A percentile compares a stretch with the other conserved stretches of the same genome.
Evolutionary conservation across 108 stramenopile species (phyloP).

Genomic region (Nitzschia inconspicua): DNA sequence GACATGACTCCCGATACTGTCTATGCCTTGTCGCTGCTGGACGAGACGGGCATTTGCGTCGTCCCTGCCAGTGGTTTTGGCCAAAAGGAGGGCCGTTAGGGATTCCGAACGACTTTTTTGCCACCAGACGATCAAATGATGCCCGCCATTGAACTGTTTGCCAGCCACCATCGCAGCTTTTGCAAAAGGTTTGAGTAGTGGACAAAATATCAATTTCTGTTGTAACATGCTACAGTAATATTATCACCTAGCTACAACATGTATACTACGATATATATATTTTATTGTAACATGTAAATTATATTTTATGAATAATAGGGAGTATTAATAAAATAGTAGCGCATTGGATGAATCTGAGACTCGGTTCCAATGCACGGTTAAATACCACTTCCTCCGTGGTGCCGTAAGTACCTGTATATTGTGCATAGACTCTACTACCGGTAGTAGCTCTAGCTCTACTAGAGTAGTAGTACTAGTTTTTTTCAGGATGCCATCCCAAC

Average conservation of each 20-base stretch:
- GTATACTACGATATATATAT: neutral
- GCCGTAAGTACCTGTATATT: too few relatives aligned
- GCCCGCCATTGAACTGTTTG: slow-evolving; percentile 67
- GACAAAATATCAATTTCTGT: neutral
- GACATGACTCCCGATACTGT: slow-evolving; percentile 87
- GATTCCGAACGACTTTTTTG: slow-evolving; percentile 97
- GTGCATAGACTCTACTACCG: too few relatives aligned
- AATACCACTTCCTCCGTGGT: too few relatives aligned
- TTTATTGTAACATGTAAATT: neutral
- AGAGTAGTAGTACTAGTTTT: too few relatives aligned
- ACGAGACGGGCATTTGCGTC: slow-evolving; percentile 91
- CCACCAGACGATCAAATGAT: slow-evolving; percentile 84
- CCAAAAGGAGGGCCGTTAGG: slow-evolving; percentile 88
- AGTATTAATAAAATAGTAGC: neutral
- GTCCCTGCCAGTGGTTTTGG: slow-evolving; percentile 97
- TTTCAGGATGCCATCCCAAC: too few relatives aligned
- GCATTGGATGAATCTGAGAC: neutral
- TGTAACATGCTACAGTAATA: neutral
- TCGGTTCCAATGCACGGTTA: too few relatives aligned
- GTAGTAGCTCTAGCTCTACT: too few relatives aligned
- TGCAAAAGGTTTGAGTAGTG: slow-evolving; percentile 50
- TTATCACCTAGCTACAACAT: neutral
- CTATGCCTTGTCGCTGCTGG: slow-evolving; percentile 89
- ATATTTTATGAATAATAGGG: too few relatives aligned
- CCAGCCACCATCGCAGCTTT: slow-evolving; percentile 79